These are phyloP conservation scores for Metarhizium rileyi DNA, from an alignment of 2,329 filamentous ascomycete genomes.

Conservation along the genomic window DNA sequence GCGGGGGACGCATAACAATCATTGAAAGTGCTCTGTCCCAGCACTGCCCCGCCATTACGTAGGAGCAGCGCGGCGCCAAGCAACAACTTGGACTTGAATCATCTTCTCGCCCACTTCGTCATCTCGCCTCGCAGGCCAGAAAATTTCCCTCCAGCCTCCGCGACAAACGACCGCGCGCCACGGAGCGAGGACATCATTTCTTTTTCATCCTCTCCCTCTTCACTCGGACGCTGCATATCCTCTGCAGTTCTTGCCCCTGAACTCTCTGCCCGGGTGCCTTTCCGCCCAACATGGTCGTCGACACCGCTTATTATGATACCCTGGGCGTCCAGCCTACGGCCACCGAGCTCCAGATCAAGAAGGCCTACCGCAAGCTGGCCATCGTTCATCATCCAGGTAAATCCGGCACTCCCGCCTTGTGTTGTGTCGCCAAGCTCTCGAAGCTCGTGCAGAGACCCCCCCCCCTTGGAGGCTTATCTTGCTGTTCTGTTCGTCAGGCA, in stretches of 20 bases:
- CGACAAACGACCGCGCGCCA: not conserved
- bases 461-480: conserved; percentile 1
- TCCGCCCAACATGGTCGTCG: conserved; percentile 61
- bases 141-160: not conserved
- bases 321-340: conserved; percentile 78
- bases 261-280: not conserved
- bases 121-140: not conserved
- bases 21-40: too few relatives aligned
- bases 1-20: too few relatives aligned
- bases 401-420: conserved; percentile 10
- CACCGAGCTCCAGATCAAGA: conserved; percentile 89
- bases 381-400: conserved; percentile 85
- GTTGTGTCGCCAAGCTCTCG: not conserved
- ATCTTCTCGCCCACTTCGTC: not conserved
- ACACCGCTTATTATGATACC: conserved; percentile 81
- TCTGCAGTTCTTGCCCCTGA: not conserved
- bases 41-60: conserved; percentile 30
- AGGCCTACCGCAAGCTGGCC: conserved; percentile 89
- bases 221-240: not conserved
- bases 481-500: not conserved
- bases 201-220: not conserved
- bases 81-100: not conserved
- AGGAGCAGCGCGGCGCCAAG: conserved; percentile 8
- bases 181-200: too few relatives aligned
- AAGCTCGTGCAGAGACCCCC: too few relatives aligned